Evolutionary conservation across 2,329 filamentous ascomycete species (phyloP), one percentile per base, ranked within the genome.

Genomic region (Leptoxyphium fumago): DNA sequence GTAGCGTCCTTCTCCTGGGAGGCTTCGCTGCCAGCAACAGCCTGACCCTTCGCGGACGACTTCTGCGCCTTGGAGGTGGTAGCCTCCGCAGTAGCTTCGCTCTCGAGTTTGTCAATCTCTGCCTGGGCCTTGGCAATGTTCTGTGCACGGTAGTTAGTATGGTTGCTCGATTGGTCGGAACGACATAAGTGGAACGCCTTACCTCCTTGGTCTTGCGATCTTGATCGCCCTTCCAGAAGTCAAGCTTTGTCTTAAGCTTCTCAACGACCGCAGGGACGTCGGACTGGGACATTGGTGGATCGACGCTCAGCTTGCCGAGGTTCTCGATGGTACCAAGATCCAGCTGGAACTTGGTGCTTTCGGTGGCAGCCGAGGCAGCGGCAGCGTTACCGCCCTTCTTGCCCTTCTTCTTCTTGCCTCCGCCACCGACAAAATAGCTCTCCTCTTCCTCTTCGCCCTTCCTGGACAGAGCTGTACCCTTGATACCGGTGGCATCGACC

Each of bases 101-200:
- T 69, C 54, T 80, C 77, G 38, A 96, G 77, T 54, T 80, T 80
- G 61, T 88, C 85, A 50, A 98, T 93, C 65, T 95, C 87, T 66
- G 89, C 89, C 72, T 94, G 83, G 48, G 91, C 91, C 68, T 95
- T 94, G 51, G 86, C 84, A 48, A 96, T 82, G 73, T 98, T 98
- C 91, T 96, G 58, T 26, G 34, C 7, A 7, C 18, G 26, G 52
- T 47, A 57, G 51, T 47, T 42, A 42, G 44, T 29, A 43, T 13
- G 7, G 2, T 43, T 3, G 8, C 10, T 21, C 6, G 14, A 11
- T 26, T 34, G 15, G 32, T n/a, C 10, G 47, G 50, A 38, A 28
- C 49, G 42, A 46, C 42, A 18, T 21, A 41, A 21, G 18, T 46
- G 42, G 2, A 34, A 30, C 52, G 68, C 21, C 81, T 72, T 69